Base-by-base conservation (phyloP, 176 grass and related monocot genomes). In the Cenchrus purpureus region DNA sequence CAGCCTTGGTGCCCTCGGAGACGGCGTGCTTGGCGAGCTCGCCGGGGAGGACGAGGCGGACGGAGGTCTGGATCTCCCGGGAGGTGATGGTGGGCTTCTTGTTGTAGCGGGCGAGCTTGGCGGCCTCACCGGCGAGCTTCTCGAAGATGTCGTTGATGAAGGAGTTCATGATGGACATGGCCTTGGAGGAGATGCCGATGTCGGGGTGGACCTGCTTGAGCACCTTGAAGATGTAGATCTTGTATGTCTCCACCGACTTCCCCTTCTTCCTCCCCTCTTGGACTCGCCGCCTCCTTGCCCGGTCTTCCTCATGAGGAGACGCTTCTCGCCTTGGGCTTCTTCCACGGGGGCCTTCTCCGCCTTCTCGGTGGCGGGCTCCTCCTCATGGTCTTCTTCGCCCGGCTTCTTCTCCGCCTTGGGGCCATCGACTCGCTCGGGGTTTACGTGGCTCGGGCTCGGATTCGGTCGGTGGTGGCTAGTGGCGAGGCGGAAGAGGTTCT, bases 111-210 rank as follows among this genome's bases (percentile, higher is more conserved):
- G 85, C 81, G 4, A 91, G 89, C 63, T 76, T 76, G 46, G 85
- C 80, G 1, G 93, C 17, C 90, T 95, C 93, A 1, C 2, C 79
- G 48, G 90, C 93, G 16, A 95, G 83, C 82, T 95, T 95, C 90
- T 95, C 93, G 52, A 95, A 95, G 87, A 95, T 95, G 70, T 95
- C 93, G 75, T 95, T 95, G 93, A 95, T 95, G 82, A 95, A 95
- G 65, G 93, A 95, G 85, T 95, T 95, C 93, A 95, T 95, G 87
- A 92, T 95, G 79, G 87, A 85, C 92, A 94, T 94, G 82, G 92
- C 90, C 92, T 94, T 94, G 85, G 89, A 86, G 28, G 89, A 89
- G 67, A 91, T 86, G 44, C 91, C 88, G 82, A 93, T 93, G 88
- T 90, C 91, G 0, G 91, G 91, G 86, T 93, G 92, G 6, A 93